Evolutionary conservation across 495 filamentous ascomycete species (phyloP), one percentile per base, ranked within the genome.

Genomic region (Penicillium samsonianum): DNA sequence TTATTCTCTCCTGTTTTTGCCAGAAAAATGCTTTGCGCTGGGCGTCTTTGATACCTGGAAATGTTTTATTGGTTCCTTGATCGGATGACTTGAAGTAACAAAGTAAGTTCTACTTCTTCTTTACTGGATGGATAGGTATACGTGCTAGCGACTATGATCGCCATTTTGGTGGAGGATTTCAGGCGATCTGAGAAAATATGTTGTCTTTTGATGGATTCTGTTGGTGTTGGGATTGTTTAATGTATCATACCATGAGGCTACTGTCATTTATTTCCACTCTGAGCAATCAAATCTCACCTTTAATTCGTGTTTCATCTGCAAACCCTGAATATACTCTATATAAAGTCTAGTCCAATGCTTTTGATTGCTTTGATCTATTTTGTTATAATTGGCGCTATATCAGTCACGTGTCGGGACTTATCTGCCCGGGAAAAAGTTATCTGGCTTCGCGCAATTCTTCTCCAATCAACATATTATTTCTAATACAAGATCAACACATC

Each of bases 181-280:
- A 4, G 25, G 3, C 33, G 16, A 26, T 26, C 10, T 44, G 28
- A 16, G 17, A 37, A 37, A 54, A 37, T 5, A 8, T 20, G 20
- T 38, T 17, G 14, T 19, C 14, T 38, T 45, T 25, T n/a, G n/a
- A 12, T 17, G 28, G 52, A 37, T 46, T 45, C 10, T 37, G 31
- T 26, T 17, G 51, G 40, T 16, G 53, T 22, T 28, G 10, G 41
- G 41, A 8, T 25, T 37, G 14, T 19, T 25, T 5, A 46, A 17
- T 20, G 6, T 42, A 54, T 46, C 30, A 47, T 54, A 54, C 5
- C 8, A 45, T 37, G 20, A 25, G 22, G 20, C 7, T 46, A 47
- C n/a, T 28, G 9, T 23, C 22, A 55, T 20, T 20, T 53, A 55
- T 46, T 46, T 46, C 52, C 52, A 54, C 52, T 55, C 42, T 47